Conservation (phyloP, 2,329 filamentous ascomycete species). For the Rhynchosporium secalis region DNA sequence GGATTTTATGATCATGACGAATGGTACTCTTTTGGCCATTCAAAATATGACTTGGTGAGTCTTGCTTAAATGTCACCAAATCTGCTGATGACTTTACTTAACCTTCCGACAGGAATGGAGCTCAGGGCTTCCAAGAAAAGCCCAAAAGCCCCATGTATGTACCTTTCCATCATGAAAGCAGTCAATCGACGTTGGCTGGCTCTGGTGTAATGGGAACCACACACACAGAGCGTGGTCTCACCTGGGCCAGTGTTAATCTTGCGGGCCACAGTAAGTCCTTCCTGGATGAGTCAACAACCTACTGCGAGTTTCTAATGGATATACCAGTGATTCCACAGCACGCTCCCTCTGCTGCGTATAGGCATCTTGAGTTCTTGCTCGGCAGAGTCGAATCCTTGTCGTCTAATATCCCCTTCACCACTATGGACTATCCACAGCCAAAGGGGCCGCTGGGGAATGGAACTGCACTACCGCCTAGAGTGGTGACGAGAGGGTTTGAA, state of each 20-base stretch:
- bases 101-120: constrained; percentile 45
- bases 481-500: not conserved
- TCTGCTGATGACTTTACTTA: not conserved
- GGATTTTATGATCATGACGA: constrained; percentile 58
- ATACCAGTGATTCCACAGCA: constrained; percentile 57
- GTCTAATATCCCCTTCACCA: constrained; percentile 44
- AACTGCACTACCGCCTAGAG: constrained; percentile 24
- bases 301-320: not conserved
- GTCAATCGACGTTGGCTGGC: constrained; percentile 67
- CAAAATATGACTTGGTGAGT: constrained; percentile 65
- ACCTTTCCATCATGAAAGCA: constrained; percentile 62
- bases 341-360: constrained; percentile 65
- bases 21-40: constrained; percentile 59
- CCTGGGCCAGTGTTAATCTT: constrained; percentile 63
- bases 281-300: not conserved
- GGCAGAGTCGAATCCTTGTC: constrained; percentile 63
- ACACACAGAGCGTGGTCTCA: constrained; percentile 74
- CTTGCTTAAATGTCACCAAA: not conserved
- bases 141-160: constrained; percentile 40
- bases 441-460: constrained; percentile 24
- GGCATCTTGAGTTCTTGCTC: constrained; percentile 74
- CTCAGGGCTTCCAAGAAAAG: constrained; percentile 55
- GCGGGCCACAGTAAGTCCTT: constrained; percentile 57
- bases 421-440: constrained; percentile 26
- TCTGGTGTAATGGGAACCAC: constrained; percentile 68